phyloP scores from a whole-genome alignment of 2,329 filamentous ascomycete genomes.

The Fusarium pseudoanthophilum region DNA sequence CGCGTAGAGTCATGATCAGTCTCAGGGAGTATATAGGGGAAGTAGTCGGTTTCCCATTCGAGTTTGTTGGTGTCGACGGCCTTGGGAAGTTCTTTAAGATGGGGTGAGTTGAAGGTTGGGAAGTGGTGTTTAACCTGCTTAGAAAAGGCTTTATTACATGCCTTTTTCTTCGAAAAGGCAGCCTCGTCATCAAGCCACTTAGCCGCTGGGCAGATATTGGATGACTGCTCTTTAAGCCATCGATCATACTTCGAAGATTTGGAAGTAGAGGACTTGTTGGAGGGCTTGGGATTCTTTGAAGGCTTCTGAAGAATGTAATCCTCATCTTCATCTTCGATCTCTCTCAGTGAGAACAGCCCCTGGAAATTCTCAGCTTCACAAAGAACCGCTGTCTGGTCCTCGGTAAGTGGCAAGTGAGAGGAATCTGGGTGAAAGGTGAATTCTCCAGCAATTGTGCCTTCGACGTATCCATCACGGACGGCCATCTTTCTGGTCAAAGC shows the following conservation, averaged over 20 bases:
- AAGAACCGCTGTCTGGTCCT: slow-evolving; percentile 25
- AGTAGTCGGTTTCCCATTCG: neutral
- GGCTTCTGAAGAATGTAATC: no score
- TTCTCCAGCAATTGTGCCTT: slow-evolving; percentile 33
- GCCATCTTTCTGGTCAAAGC: slow-evolving; percentile 18
- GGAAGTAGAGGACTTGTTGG: neutral
- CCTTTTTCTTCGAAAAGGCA: slow-evolving; percentile 7
- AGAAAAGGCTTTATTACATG: slow-evolving; percentile 10
- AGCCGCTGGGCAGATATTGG: neutral
- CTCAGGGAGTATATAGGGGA: slow-evolving; percentile 7
- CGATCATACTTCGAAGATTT: slow-evolving; percentile 3
- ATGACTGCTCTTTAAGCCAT: slow-evolving; percentile 8
- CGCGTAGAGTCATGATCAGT: neutral
- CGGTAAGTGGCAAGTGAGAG: slow-evolving; percentile 20
- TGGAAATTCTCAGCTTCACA: slow-evolving; percentile 8
- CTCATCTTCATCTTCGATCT: neutral
- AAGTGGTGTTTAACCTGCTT: slow-evolving; percentile 18
- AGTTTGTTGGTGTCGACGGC: neutral
- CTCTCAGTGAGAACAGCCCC: neutral
- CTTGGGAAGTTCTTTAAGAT: neutral
- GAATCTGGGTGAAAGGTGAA: slow-evolving; percentile 31
- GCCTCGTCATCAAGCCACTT: slow-evolving; percentile 7
- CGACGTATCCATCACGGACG: slow-evolving; percentile 28
- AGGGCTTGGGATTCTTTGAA: neutral
- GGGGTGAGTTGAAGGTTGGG: neutral